A percentile compares a stretch with the other conserved stretches of the same genome.
Conservation (phyloP, 345 rosid genomes). For the Hibiscus tridactylites region DNA sequence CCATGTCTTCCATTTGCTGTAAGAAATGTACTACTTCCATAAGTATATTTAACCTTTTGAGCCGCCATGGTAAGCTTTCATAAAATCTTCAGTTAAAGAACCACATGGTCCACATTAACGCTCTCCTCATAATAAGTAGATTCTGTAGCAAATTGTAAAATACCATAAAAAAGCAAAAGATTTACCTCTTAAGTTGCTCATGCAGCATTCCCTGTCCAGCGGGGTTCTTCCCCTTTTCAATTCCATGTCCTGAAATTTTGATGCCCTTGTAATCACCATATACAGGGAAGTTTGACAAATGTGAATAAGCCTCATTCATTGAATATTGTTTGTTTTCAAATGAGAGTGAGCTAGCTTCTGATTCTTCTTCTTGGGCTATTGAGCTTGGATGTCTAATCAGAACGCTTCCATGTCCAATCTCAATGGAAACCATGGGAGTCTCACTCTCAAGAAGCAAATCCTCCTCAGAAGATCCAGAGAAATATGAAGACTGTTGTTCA, state of each 20-base stretch:
- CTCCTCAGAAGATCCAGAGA: conserved; percentile 81
- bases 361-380: conserved; percentile 86
- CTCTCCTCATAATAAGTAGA: neutral
- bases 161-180: neutral
- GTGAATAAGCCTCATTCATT: conserved; percentile 57
- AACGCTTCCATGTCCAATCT: conserved; percentile 94
- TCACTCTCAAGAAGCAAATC: conserved; percentile 89
- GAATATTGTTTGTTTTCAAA: conserved; percentile 61
- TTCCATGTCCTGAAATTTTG: conserved; percentile 19
- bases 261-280: conserved; percentile 26
- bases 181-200: conserved; percentile 62
- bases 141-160: neutral
- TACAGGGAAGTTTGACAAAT: conserved; percentile 32
- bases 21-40: neutral
- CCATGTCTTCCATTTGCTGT: neutral
- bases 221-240: conserved; percentile 11
- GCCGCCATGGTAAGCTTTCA: neutral
- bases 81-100: neutral
- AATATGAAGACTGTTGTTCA: conserved; percentile 85
- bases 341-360: conserved; percentile 92
- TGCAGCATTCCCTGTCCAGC: conserved; percentile 41
- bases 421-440: conserved; percentile 89
- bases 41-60: neutral
- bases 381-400: conserved; percentile 76
- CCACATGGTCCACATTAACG: neutral